Percentiles rank a stretch among this genome's conserved stretches.
phyloP scores from a whole-genome alignment of 192 early-diverging fungal species.

The Backusella parvicylindrica region DNA sequence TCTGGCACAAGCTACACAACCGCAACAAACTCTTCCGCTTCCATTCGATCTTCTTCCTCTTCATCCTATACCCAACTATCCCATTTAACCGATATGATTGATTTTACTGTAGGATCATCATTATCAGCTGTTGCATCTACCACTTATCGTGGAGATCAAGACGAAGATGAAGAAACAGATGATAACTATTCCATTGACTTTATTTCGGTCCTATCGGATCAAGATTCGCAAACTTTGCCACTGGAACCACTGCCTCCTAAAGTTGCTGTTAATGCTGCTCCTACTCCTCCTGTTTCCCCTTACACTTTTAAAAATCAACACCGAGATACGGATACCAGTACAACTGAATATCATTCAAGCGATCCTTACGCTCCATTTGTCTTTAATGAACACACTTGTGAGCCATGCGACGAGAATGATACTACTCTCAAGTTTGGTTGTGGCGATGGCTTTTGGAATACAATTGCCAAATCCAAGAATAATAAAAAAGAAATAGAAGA shows the following conservation, averaged over 20 bases:
- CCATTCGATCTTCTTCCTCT: neutral
- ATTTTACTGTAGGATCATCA: neutral
- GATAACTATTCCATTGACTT: neutral
- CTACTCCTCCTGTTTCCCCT: neutral
- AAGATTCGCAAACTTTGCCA: neutral
- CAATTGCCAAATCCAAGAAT: conserved; percentile 6
- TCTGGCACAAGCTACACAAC: neutral
- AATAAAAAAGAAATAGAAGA: conserved; percentile 13
- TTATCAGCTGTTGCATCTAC: neutral
- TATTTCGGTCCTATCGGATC: neutral
- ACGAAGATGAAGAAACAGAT: neutral
- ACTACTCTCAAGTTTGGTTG: conserved; percentile 12
- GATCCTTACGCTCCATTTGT: neutral
- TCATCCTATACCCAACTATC: neutral
- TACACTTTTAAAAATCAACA: neutral
- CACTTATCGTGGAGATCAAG: neutral
- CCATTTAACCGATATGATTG: neutral
- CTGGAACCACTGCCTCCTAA: neutral
- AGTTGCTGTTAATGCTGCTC: neutral
- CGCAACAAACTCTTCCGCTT: neutral
- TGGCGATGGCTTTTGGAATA: conserved; percentile 28
- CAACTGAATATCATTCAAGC: neutral
- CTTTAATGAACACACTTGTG: neutral
- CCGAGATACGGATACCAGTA: neutral
- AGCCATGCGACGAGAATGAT: neutral